Evolutionary conservation across 2,329 filamentous ascomycete genomes (phyloP).

Genomic region (Apiospora kogelbergensis): DNA sequence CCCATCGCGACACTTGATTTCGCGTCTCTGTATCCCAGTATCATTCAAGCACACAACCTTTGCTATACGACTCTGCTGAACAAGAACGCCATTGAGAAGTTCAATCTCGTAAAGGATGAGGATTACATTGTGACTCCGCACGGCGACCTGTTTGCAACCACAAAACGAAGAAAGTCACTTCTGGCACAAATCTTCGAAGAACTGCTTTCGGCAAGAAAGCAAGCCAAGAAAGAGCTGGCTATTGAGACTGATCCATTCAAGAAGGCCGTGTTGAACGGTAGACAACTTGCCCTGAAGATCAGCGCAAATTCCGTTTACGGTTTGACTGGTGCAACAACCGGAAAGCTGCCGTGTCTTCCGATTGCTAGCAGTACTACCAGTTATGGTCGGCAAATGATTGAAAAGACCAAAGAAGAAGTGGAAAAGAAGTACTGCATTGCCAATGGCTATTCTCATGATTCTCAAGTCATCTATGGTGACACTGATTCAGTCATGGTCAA

Average conservation of each 20-base stretch:
- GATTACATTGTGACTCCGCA: conserved; percentile 98
- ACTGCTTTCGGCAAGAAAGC: conserved; percentile 85
- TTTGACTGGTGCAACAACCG: conserved; percentile 91
- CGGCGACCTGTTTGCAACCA: conserved; percentile 87
- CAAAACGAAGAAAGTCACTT: conserved; percentile 86
- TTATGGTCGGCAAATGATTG: conserved; percentile 98
- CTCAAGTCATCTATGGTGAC: conserved; percentile 97
- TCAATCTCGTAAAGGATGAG: conserved; percentile 78
- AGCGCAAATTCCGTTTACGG: conserved; percentile 98
- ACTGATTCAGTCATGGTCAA: conserved; percentile 99
- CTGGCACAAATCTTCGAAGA: conserved; percentile 96
- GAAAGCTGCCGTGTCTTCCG: conserved; percentile 89
- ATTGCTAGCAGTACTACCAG: conserved; percentile 97
- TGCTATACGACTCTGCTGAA: conserved; percentile 95
- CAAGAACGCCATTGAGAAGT: conserved; percentile 72
- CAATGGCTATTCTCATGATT: conserved; percentile 92
- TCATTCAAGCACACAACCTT: conserved; percentile 97
- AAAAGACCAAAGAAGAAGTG: conserved; percentile 95
- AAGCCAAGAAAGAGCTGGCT: conserved; percentile 87
- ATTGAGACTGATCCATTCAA: conserved; percentile 94
- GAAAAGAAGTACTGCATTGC: conserved; percentile 86
- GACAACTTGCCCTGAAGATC: conserved; percentile 92
- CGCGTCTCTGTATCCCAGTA: conserved; percentile 95
- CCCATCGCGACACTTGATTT: conserved; percentile 98
- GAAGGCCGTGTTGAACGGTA: conserved; percentile 95